These are phyloP conservation scores for Escovopsis weberi DNA, from an alignment of 2,329 filamentous ascomycete genomes.

Conservation along the genomic window DNA sequence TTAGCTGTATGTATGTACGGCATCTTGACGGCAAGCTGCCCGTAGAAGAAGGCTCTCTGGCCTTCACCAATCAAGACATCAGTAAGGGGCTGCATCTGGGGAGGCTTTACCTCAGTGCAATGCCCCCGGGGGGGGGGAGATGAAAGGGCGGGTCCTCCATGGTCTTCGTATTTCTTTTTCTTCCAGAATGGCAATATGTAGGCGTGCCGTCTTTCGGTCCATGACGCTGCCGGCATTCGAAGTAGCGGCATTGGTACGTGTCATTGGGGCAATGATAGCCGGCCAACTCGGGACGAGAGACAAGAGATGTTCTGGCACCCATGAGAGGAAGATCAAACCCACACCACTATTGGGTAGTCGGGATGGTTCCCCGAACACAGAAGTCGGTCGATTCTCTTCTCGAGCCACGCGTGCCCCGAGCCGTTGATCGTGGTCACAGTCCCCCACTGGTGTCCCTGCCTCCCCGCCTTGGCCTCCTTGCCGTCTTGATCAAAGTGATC, in stretches of 20 bases:
- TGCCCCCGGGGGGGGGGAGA: no score
- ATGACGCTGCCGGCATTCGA: constrained; percentile 1
- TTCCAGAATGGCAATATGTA: no score
- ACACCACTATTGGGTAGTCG: constrained; percentile 2
- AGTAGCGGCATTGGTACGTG: background rate
- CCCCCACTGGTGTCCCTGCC: background rate
- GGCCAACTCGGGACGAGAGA: no score
- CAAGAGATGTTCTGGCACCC: background rate
- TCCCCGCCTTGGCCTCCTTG: background rate
- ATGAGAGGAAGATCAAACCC: background rate
- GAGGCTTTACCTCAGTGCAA: no score
- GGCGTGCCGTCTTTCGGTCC: background rate
- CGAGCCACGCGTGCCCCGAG: constrained; percentile 12
- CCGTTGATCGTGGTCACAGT: background rate
- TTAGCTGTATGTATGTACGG: background rate
- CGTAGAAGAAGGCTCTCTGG: no score
- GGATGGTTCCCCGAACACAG: constrained; percentile 9
- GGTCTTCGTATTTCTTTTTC: no score
- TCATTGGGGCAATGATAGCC: background rate
- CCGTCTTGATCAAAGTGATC: constrained; percentile 5
- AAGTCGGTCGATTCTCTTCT: constrained; percentile 3
- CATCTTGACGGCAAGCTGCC: constrained; percentile 1
- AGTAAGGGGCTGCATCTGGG: no score
- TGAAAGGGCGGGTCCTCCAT: no score
- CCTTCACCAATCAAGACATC: no score